Evolutionary conservation across 495 filamentous ascomycete genomes (phyloP), one percentile per base, ranked within the genome.

Genomic region (Neurospora sp.): DNA sequence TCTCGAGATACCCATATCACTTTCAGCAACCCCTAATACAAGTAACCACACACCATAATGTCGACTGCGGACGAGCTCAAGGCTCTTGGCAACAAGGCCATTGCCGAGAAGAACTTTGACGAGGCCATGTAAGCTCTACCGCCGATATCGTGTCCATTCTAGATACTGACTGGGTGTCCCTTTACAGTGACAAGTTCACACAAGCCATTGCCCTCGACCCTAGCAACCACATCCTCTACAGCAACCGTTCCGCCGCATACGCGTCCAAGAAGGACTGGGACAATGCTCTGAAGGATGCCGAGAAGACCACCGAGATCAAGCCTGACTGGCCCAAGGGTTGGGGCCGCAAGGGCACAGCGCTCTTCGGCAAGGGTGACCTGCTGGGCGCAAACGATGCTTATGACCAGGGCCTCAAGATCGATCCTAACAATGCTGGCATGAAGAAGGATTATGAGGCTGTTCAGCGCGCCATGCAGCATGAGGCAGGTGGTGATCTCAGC

Each of bases 241-340:
- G 95, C 76, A 99, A 99, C 83, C 91, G 96, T 72, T 98, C 96
- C 10, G 96, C 93, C 69, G 94, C 96, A n/a, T 97, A 96, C 79
- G 90, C 94, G 31, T 97, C 96, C 10, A 92, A 95, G 79, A 90
- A 90, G 75, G 89, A 97, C 46, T 99, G 92, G 85, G 85, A 91
- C 74, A 88, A 90, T 74, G 96, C 96, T 22, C 83, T 98, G 20
- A 86, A 91, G 71, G 96, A 99, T 88, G 96, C 96, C 70, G 90
- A 91, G 77, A 97, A 97, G 86, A 93, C 93, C 0, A 94, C 90
- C 69, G 88, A 96, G 85, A 84, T 98, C 80, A 98, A 98, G 86
- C 92, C 96, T 16, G 95, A 98, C 85, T 99, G 96, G 96, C 91
- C 94, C 41, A 97, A 98, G 83, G 96, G 96, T 77, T 96, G 93